A percentile compares a stretch with the other conserved stretches of the same genome.
phyloP scores from a whole-genome alignment of 192 early-diverging fungal genomes.

The Coemansia sp. region DNA sequence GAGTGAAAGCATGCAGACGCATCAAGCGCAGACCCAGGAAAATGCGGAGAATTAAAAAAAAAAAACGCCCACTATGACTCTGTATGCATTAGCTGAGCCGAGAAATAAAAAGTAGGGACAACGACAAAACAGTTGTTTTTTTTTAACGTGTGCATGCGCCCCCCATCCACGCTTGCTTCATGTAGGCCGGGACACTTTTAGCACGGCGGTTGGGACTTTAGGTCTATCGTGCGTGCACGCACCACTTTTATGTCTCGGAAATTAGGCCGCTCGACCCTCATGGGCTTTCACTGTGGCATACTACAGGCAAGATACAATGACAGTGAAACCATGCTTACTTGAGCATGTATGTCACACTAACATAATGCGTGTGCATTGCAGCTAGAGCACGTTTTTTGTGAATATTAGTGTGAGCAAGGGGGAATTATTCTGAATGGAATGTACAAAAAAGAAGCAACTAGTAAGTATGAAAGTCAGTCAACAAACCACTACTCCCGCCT shows the following conservation, averaged over 20 bases:
- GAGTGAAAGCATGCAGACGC: neutral
- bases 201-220: neutral
- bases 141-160: neutral
- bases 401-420: neutral
- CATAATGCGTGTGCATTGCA: neutral
- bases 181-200: neutral
- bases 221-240: neutral
- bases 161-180: neutral
- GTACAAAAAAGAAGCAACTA: neutral
- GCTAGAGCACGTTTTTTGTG: neutral
- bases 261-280: neutral
- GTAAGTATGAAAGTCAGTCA: neutral
- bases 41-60: constrained; percentile 9
- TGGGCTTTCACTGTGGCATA: neutral
- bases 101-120: neutral
- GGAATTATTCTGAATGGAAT: neutral
- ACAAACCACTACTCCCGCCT: neutral
- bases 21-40: neutral
- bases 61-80: neutral
- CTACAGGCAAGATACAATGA: neutral
- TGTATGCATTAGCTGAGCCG: neutral
- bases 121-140: neutral
- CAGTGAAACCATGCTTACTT: neutral
- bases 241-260: neutral
- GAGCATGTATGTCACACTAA: neutral